Evolutionary conservation across 345 rosid species (phyloP), one percentile per base, ranked within the genome.

Genomic region (Odontarrhena argentea): DNA sequence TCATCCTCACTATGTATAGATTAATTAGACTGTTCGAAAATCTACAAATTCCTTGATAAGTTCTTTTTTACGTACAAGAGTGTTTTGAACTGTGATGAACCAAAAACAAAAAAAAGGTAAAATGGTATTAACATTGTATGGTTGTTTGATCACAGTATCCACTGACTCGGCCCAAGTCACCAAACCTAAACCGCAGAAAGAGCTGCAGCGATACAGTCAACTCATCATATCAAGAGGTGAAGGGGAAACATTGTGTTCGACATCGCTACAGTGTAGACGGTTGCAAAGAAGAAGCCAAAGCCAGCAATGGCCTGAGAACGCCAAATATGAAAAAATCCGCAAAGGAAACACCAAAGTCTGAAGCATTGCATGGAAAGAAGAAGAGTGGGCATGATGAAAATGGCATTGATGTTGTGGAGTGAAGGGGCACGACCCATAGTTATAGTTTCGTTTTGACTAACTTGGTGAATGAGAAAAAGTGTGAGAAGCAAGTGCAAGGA

Each of bases 131-230:
- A 61, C 40, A 13, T 14, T 38, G 0, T 34, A 11, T 69, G 45
- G 18, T 58, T 46, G 51, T 42, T 59, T 66, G 56, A 59, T 60
- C 22, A 32, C 73, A 94, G 99, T 70, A 87, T 66, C 99, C 99
- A 9, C 59, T 94, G 79, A 91, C 97, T 71, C 82, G 87, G 51
- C 87, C 97, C 24, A 80, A 82, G 65, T 91, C 90, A 46, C 90
- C 90, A 40, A 85, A 81, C 35, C 83, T 85, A 41, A 64, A 71
- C 77, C 82, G 96, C 32, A 86, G 96, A 80, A 94, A 78, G 89
- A 94, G 99, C 82, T 88, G 92, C 58, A 59, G 89, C n/a, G 96
- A 90, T 78, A 86, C 82, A 13, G 52, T 75, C 64, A 62, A 55
- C 74, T 44, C 73, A 47, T 30, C 84, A 54, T 57, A 76, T 55